phyloP scores from a whole-genome alignment of 1,284 basidiomycete species.

The Cutaneotrichosporon mucoides region DNA sequence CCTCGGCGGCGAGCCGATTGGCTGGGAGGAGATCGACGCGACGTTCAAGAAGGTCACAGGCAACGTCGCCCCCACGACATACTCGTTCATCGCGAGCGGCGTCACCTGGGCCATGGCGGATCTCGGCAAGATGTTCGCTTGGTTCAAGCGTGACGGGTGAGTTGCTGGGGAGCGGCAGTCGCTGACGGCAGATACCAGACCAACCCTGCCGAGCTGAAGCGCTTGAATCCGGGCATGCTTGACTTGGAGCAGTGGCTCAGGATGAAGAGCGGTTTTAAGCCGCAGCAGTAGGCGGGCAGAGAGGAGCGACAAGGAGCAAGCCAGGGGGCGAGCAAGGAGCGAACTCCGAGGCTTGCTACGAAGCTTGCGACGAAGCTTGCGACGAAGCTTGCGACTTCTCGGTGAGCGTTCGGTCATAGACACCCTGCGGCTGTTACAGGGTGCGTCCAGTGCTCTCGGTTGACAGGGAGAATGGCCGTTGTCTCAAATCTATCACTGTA shows the following conservation, averaged over 20 bases:
- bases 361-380: no score
- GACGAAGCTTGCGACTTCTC: no score
- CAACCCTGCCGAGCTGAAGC: slow-evolving; percentile 7
- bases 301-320: no score
- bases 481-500: no score
- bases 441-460: no score
- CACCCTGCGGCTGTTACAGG: no score
- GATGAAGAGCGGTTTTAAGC: slow-evolving; percentile 6
- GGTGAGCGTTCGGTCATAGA: no score
- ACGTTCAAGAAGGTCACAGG: slow-evolving; percentile 16
- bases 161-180: no score
- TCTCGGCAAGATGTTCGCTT: slow-evolving; percentile 12
- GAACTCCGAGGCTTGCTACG: no score
- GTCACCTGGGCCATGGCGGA: slow-evolving; percentile 7
- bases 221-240: slow-evolving; percentile 10
- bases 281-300: neutral
- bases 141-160: slow-evolving; percentile 16
- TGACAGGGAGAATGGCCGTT: no score
- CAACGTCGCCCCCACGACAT: slow-evolving; percentile 20
- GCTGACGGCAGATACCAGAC: neutral
- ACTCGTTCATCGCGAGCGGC: neutral
- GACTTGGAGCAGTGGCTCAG: slow-evolving; percentile 14
- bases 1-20: slow-evolving; percentile 27
- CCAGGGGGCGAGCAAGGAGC: no score
- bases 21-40: slow-evolving; percentile 20